Conservation (phyloP, 305 asterid genomes). For the Lippia alba region DNA sequence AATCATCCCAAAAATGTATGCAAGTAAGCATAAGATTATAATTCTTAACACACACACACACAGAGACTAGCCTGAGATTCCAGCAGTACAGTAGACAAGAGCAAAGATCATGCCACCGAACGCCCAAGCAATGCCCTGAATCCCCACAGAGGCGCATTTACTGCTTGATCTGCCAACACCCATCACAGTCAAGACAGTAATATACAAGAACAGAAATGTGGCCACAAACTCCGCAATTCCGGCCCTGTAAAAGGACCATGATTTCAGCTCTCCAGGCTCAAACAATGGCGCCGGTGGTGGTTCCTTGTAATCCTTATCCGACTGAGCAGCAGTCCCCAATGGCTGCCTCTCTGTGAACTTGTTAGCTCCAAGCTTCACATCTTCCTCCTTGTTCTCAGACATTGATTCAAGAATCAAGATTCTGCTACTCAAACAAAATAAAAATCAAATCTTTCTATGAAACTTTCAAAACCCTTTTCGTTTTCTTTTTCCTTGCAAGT, state of each 20-base stretch:
- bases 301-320: conserved; percentile 81
- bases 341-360: conserved; percentile 77
- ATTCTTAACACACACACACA: too few species aligned
- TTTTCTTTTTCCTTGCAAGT: not conserved
- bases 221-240: conserved; percentile 90
- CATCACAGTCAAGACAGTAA: conserved; percentile 79
- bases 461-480: not conserved
- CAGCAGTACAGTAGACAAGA: conserved; percentile 93
- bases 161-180: conserved; percentile 55
- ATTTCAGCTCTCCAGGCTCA: conserved; percentile 82
- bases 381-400: conserved; percentile 82
- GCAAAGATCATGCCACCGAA: conserved; percentile 97
- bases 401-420: conserved; percentile 32
- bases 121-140: conserved; percentile 94
- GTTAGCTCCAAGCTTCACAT: conserved; percentile 80
- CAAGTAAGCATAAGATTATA: too few species aligned
- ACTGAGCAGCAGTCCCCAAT: conserved; percentile 78
- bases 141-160: conserved; percentile 76
- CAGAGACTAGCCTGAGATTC: conserved; percentile 67
- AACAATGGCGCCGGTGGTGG: conserved; percentile 90
- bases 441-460: not conserved
- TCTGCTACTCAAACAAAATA: not conserved
- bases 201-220: conserved; percentile 81
- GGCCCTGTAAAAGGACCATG: conserved; percentile 95
- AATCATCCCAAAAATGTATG: not conserved